Conservation (phyloP, 352 stramenopile species). For the Elongisporangium anandrum region DNA sequence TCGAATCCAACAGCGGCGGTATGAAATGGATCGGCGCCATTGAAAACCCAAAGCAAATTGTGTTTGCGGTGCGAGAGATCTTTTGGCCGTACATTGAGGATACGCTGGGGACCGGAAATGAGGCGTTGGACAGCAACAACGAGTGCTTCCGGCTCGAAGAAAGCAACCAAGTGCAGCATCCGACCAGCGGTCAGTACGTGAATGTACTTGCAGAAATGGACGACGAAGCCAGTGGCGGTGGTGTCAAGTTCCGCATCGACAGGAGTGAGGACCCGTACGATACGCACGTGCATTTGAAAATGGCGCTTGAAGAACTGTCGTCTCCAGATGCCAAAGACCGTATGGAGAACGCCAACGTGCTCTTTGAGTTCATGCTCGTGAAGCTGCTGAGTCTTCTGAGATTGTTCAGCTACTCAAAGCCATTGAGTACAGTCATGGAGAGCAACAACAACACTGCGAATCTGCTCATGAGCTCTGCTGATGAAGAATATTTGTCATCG, state of each 20-base stretch:
- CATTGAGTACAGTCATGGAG: slow-evolving; percentile 12
- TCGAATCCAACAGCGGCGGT: slow-evolving; percentile 14
- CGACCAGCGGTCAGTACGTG: slow-evolving; percentile 36
- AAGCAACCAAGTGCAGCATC: slow-evolving; percentile 11
- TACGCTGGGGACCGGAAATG: slow-evolving; percentile 2
- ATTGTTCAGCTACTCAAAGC: slow-evolving; percentile 71
- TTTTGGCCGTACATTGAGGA: slow-evolving; percentile 67
- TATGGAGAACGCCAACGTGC: slow-evolving; percentile 75
- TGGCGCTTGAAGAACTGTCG: slow-evolving; percentile 54
- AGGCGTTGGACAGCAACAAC: slow-evolving; percentile 8
- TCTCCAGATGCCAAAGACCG: slow-evolving; percentile 64
- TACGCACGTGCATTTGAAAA: slow-evolving; percentile 65
- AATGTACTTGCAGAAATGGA: slow-evolving; percentile 72
- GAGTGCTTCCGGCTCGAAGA: slow-evolving; percentile 2
- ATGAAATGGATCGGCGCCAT: slow-evolving; percentile 25
- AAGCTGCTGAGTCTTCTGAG: slow-evolving; percentile 69
- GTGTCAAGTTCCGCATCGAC: slow-evolving; percentile 73
- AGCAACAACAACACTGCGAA: neutral
- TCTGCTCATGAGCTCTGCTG: too few relatives aligned
- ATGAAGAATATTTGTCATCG: too few relatives aligned
- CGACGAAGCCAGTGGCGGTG: slow-evolving; percentile 43
- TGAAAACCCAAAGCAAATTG: slow-evolving; percentile 48
- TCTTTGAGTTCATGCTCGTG: slow-evolving; percentile 73
- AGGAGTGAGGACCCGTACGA: slow-evolving; percentile 52
- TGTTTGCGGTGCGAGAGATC: slow-evolving; percentile 76